These are phyloP conservation scores for Acer yangbiense DNA, from an alignment of 345 rosid species.

Conservation along the genomic window DNA sequence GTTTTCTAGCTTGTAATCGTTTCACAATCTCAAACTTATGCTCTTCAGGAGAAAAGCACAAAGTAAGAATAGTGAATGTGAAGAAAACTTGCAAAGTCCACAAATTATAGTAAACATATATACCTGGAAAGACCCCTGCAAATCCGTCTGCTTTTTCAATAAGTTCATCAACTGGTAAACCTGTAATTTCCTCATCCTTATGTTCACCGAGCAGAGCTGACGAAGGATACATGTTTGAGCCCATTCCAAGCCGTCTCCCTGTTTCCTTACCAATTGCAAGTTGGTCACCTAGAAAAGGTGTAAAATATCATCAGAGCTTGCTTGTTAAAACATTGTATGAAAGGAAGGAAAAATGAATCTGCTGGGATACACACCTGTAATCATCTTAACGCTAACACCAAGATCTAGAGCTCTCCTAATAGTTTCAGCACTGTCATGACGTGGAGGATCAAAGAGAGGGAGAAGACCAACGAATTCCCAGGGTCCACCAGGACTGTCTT, in stretches of 20 bases:
- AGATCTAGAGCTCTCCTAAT: constrained; percentile 73
- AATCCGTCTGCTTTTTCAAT: constrained; percentile 93
- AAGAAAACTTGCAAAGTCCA: not conserved
- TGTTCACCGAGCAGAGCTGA: constrained; percentile 75
- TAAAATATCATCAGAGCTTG: not conserved
- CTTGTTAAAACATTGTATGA: not conserved
- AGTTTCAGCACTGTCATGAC: constrained; percentile 78
- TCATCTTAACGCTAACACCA: constrained; percentile 79
- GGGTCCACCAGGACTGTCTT: constrained; percentile 74
- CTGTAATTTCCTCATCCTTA: constrained; percentile 50
- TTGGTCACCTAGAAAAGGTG: constrained; percentile 66
- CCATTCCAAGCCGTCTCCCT: constrained; percentile 98
- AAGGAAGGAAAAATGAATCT: not conserved
- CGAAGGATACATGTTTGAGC: constrained; percentile 94
- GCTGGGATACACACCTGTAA: constrained; percentile 48
- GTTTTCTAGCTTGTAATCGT: constrained; percentile 69
- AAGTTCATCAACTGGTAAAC: constrained; percentile 67
- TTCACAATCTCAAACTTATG: constrained; percentile 89
- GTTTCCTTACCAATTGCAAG: constrained; percentile 94
- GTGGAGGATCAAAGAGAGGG: constrained; percentile 80
- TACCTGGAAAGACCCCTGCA: constrained; percentile 95
- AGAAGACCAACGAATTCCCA: constrained; percentile 93
- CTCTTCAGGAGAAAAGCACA: constrained; percentile 44
- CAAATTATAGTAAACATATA: not conserved
- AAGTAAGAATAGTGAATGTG: constrained; percentile 2